These are phyloP conservation scores for Pseudopithomyces chartarum DNA, from an alignment of 2,329 filamentous ascomycete species.

Conservation along the genomic window DNA sequence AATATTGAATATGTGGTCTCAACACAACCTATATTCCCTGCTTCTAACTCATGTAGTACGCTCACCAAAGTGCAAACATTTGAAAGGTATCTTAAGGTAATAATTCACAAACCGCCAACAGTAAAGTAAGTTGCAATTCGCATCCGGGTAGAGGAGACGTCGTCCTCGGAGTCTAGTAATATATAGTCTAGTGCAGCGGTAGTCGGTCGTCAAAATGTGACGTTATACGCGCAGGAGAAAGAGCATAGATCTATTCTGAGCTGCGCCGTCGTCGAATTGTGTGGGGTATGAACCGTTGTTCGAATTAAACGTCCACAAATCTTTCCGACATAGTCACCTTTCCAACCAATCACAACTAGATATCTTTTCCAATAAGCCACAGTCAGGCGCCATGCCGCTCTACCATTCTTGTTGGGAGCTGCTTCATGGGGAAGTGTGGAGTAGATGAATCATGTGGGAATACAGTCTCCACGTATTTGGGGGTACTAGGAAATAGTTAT, in stretches of 20 bases:
- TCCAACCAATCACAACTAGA: background rate
- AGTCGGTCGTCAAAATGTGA: too few species aligned
- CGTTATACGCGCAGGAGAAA: background rate
- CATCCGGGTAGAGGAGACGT: too few species aligned
- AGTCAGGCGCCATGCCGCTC: background rate
- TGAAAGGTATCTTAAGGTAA: background rate
- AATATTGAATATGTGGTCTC: background rate
- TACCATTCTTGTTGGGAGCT: background rate
- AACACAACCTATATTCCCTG: too few species aligned
- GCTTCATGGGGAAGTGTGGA: constrained; percentile 4
- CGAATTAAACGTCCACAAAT: background rate
- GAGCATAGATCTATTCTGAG: background rate
- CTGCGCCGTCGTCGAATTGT: background rate
- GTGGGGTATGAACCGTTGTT: background rate
- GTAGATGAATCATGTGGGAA: background rate
- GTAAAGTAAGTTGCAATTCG: too few species aligned
- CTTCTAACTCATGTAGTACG: too few species aligned
- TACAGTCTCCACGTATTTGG: background rate
- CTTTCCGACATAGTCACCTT: background rate
- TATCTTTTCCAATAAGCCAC: background rate
- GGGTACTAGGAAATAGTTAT: background rate
- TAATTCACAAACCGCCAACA: background rate
- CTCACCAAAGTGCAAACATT: too few species aligned
- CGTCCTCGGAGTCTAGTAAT: too few species aligned
- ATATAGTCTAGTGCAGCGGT: too few species aligned